Evolutionary conservation across 2,329 filamentous ascomycete genomes (phyloP), one percentile per base, ranked within the genome.

Genomic region (Exophiala bonariae): DNA sequence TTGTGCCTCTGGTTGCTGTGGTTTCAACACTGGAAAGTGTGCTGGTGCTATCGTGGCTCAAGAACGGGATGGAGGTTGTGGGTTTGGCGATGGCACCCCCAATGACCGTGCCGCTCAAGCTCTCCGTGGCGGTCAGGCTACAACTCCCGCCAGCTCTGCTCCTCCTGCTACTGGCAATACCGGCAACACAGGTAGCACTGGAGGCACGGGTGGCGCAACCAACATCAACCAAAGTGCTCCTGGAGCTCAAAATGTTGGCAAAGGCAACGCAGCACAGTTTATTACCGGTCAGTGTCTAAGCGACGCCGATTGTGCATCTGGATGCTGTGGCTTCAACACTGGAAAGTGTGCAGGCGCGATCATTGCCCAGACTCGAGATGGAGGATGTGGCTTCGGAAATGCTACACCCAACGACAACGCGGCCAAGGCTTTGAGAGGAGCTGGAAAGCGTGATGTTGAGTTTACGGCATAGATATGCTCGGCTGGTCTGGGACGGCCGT

Each of bases 291-390:
- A 60, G 6, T 70, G 67, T 38, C 52, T 56, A 2, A 62, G 63
- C 3, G 66, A 69, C 42, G 65, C 66, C 4, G 66, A 69, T 47
- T 70, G 67, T 38, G 65, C 64, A 3, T 62, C 63, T 16, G 61
- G 59, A 11, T 69, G 66, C 55, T 69, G 66, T 52, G 66, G 63
- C 6, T 64, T 64, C 55, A 62, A 62, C 14, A 54, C 52, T 19
- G 64, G 64, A 4, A 59, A 59, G 20, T 69, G 66, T 37, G 63
- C 63, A 1, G 66, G 67, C 6, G 49, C 54, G 1, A 42, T 57
- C 7, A 52, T 57, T 28, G 54, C 54, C 1, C 53, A 53, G 35
- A 52, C 50, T 5, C 37, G 55, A 10, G 56, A 58, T 50, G 59
- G 60, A 16, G 60, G 61, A 5, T 63, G 61, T 44, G 59, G 61